A percentile compares a stretch with the other conserved stretches of the same genome.
These are phyloP conservation scores for Amaranthus palmeri DNA, from an alignment of 148 eudicot species.

Conservation along the genomic window DNA sequence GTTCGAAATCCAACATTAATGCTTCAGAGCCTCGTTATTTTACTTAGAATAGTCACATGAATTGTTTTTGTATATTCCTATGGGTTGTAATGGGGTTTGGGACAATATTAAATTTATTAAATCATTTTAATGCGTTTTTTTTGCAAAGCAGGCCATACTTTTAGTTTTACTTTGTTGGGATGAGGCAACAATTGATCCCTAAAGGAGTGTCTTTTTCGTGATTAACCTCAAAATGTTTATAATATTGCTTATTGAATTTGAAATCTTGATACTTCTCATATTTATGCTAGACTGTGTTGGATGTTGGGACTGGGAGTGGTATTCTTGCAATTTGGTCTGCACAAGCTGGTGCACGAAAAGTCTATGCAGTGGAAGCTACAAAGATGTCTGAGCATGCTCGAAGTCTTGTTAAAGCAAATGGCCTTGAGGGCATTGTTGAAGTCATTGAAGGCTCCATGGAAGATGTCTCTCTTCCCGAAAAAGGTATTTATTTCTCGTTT, in stretches of 20 bases:
- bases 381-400: constrained; percentile 95
- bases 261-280: not conserved
- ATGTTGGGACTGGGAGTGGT: constrained; percentile 99
- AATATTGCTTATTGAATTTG: not conserved
- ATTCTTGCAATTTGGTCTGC: constrained; percentile 98
- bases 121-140: not conserved
- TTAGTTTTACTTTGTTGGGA: not conserved
- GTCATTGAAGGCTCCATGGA: constrained; percentile 94
- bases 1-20: too few species aligned
- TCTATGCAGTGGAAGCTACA: constrained; percentile 98
- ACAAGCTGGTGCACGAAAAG: constrained; percentile 98
- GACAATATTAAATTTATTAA: not conserved
- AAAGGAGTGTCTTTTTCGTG: not conserved
- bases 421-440: constrained; percentile 68
- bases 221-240: not conserved
- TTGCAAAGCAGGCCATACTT: not conserved
- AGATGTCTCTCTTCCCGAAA: constrained; percentile 78
- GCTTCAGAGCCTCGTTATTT: too few species aligned
- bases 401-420: constrained; percentile 78
- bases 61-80: too few species aligned
- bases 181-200: not conserved
- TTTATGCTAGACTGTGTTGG: constrained; percentile 64
- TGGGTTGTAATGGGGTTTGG: too few species aligned
- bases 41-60: too few species aligned
- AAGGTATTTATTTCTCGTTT: constrained; percentile 43